Conservation (phyloP, 257 asterid genomes). For the Solanum pinnatisectum region DNA sequence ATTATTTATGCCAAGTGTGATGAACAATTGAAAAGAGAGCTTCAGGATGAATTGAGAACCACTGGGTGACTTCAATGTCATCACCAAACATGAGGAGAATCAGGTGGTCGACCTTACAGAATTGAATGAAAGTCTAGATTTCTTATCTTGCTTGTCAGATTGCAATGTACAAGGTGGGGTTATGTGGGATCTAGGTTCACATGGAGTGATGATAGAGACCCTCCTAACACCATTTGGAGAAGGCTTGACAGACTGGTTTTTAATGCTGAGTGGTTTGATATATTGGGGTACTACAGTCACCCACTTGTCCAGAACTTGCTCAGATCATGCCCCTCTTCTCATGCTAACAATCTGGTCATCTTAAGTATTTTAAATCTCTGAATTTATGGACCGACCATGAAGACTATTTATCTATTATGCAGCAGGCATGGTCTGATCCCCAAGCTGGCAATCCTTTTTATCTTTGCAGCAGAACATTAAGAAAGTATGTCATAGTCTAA, state of each 20-base stretch:
- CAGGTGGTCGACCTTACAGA: not conserved
- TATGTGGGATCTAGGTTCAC: not conserved
- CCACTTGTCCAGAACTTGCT: not conserved
- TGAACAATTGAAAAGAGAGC: not conserved
- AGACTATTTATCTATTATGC: not conserved
- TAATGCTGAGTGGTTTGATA: not conserved
- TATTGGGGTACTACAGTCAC: not conserved
- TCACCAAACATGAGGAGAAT: not conserved
- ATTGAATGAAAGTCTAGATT: not conserved
- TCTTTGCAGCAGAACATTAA: not conserved
- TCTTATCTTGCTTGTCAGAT: not conserved
- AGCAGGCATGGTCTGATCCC: not conserved
- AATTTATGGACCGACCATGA: not conserved
- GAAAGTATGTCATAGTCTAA: not conserved
- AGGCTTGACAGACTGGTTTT: not conserved
- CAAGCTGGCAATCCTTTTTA: not conserved
- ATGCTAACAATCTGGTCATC: not conserved
- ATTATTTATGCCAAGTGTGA: not conserved
- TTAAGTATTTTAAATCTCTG: not conserved
- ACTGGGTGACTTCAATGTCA: not conserved
- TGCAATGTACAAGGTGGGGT: not conserved
- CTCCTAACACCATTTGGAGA: not conserved
- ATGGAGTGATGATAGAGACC: not conserved
- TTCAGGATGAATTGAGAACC: not conserved
- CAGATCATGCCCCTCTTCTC: not conserved